Evolutionary conservation across 208 protist species (phyloP), one percentile per base, ranked within the genome.

Genomic region (Wallacemonas rigidus): DNA sequence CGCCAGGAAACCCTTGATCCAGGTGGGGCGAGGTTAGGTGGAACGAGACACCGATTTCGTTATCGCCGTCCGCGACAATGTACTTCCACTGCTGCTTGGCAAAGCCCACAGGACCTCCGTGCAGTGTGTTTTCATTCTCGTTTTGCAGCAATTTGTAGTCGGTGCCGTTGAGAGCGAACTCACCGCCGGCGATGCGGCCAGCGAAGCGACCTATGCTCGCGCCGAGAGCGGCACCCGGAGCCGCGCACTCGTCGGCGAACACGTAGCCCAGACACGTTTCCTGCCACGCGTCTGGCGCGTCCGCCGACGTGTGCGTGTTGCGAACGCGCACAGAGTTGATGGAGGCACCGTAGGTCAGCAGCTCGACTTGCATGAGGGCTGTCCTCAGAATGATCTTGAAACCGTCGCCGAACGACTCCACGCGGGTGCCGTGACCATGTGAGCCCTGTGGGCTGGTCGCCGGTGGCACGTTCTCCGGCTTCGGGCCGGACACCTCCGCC

Each of bases 1-100:
- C 87, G 14, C 87, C 90, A 2, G 90, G 90, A 60, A 93, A 95
- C 35, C 88, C 88, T 62, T 95, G 83, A 48, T 95, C 90, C 38
- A 93, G 64, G 69, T 95, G 87, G 8, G 87, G 85, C 5, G 83
- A 90, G 40, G 72, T 85, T 15, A 90, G 72, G 65, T 92, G 82
- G 56, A 92, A 92, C 39, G 85, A 84, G 6, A 95, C 85, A 9
- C 89, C 82, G 11, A 87, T 80, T 64, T 91, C 86, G 2, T 90
- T 83, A 73, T 88, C 80, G 40, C 84, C 84, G 36, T 94, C 86
- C 1, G 80, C 82, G 50, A 94, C 43, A 9, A 94, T 55, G 77
- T 90, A 94, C 72, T 84, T 88, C 90, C 90, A 95, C 73, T 87
- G 83, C 48, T 77, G 62, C 41, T 80, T 75, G 26, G 80, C 43